Evolutionary conservation across 495 filamentous ascomycete genomes (phyloP), one percentile per base, ranked within the genome.

Genomic region (Penicillium roqueforti): DNA sequence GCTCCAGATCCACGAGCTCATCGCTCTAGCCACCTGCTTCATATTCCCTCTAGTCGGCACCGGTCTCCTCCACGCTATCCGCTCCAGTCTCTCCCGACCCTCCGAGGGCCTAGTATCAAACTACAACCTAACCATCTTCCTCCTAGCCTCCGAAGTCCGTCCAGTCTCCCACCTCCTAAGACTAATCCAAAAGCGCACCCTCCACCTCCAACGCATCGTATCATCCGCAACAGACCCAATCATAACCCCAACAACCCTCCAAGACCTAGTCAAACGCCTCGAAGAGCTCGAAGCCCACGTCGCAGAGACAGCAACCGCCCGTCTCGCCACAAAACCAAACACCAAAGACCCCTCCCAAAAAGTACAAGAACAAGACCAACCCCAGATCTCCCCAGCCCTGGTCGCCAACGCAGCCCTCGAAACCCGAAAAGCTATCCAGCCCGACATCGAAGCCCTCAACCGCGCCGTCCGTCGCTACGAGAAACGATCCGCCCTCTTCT

Each of bases 401-500:
- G 64, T 74, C 7, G 59, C 75, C 2, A 76, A 79, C 14, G 68
- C 92, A 10, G 75, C 78, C 1, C 71, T 75, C 2, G 84, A 88
- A 54, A 77, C 89, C 7, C 81, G 83, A 32, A 82, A 81, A 47
- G 68, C 69, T 13, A 67, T 93, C 18, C 87, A 90, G 37, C 84
- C 90, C 1, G 89, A 97, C 39, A 77, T 97, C 26, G 93, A 98
- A 57, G 89, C 90, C 4, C 71, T 98, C 32, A 92, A 88, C 54
- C 86, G 93, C 18, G 93, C 93, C 0, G 86, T 97, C 26, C 81
- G 93, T 13, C 83, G 90, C n/a, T 96, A 96, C 58, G 93, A 98
- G 73, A 97, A 96, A 67, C 86, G 90, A 53, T 83, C 85, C 10
- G 84, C 86, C 0, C 68, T 92, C 2, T 79, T 87, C 18, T 72